Evolutionary conservation across 495 filamentous ascomycete genomes (phyloP).

Genomic region (Achaetomiella virescens): DNA sequence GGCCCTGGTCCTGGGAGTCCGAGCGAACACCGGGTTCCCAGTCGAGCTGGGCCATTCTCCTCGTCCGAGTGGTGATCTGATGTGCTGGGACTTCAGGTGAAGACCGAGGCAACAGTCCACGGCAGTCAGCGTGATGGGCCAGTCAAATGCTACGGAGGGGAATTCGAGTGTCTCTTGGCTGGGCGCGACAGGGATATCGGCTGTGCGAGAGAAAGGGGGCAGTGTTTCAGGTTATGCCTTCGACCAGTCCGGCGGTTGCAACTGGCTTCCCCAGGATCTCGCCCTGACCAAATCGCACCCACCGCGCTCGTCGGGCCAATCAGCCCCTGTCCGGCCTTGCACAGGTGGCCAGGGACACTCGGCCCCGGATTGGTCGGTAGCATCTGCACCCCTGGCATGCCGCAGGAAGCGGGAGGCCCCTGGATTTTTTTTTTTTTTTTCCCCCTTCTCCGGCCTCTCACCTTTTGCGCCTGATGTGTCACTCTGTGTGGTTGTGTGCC

Average conservation of each 20-base stretch:
- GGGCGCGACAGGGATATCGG: background rate
- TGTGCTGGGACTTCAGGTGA: background rate
- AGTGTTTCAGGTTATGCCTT: conserved; percentile 23
- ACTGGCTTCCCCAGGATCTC: conserved; percentile 25
- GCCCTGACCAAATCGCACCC: conserved; percentile 8
- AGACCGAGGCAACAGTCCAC: conserved; percentile 4
- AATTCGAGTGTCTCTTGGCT: background rate
- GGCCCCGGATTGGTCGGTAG: conserved; percentile 15
- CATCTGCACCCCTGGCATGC: conserved; percentile 7
- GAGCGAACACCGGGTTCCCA: conserved; percentile 10
- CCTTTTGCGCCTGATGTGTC: background rate
- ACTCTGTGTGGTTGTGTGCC: background rate
- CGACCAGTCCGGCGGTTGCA: conserved; percentile 15
- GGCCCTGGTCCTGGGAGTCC: background rate
- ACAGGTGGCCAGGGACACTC: conserved; percentile 13
- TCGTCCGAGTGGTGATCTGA: conserved; percentile 1
- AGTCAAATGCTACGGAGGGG: background rate
- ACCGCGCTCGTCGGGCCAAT: conserved; percentile 16
- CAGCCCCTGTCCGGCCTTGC: conserved; percentile 6
- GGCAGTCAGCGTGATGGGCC: conserved; percentile 7
- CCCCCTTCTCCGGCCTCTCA: conserved; percentile 7
- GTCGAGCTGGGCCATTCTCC: background rate
- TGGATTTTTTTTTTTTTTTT: conserved; percentile 7
- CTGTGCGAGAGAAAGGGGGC: conserved; percentile 16
- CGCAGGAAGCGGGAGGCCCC: background rate